Percentiles rank a stretch among this genome's conserved stretches.
Conservation (phyloP, 2,329 filamentous ascomycete species). For the Fusarium xylarioides region DNA sequence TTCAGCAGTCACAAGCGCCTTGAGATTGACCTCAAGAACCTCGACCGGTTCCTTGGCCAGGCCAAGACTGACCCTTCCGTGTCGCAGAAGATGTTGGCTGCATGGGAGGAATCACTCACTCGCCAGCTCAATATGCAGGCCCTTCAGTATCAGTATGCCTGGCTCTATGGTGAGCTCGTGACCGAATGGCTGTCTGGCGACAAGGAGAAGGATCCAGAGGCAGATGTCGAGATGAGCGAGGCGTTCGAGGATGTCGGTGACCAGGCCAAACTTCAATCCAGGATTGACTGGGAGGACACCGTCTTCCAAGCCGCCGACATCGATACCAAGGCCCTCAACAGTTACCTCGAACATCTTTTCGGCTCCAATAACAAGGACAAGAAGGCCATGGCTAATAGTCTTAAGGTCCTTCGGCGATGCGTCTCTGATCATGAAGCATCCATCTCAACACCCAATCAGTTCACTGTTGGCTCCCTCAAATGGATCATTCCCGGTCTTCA, state of each 20-base stretch:
- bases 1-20: conserved; percentile 42
- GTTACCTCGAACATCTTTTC: conserved; percentile 55
- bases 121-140: conserved; percentile 52
- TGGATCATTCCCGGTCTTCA: conserved; percentile 55
- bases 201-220: conserved; percentile 17
- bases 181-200: conserved; percentile 56
- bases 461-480: conserved; percentile 47
- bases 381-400: conserved; percentile 35
- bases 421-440: conserved; percentile 47
- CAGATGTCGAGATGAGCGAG: conserved; percentile 44
- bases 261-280: conserved; percentile 51
- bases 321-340: conserved; percentile 49
- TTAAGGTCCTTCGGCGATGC: conserved; percentile 40
- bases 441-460: conserved; percentile 46
- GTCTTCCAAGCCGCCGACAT: conserved; percentile 54
- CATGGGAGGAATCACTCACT: conserved; percentile 50
- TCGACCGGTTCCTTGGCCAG: conserved; percentile 53
- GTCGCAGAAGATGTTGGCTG: conserved; percentile 45
- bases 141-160: conserved; percentile 55
- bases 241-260: conserved; percentile 54
- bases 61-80: conserved; percentile 53
- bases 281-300: conserved; percentile 53
- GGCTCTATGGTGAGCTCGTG: conserved; percentile 57
- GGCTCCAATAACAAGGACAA: conserved; percentile 36
- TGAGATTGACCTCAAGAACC: conserved; percentile 49